phyloP scores from a whole-genome alignment of 805 yeast genomes.

The Zygosaccharomyces lentus region DNA sequence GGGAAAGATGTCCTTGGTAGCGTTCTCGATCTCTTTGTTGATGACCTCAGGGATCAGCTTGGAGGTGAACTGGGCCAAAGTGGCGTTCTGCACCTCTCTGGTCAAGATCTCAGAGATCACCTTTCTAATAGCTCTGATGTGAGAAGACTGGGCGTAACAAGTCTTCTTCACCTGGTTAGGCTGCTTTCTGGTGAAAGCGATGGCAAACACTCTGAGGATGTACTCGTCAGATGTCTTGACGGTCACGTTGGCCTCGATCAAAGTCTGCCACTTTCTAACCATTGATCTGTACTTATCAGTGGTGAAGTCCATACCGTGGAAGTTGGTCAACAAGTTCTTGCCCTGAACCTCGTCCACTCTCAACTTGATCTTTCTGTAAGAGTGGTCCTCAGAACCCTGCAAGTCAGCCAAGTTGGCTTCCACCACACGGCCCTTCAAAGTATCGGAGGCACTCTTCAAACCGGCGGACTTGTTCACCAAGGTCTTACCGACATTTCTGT shows the following conservation, averaged over 20 bases:
- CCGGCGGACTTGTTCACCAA: conserved; percentile 98
- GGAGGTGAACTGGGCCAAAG: conserved; percentile 93
- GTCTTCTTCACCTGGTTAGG: conserved; percentile 97
- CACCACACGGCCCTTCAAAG: conserved; percentile 95
- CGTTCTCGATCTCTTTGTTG: conserved; percentile 97
- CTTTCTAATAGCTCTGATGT: conserved; percentile 95
- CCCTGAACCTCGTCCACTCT: conserved; percentile 99
- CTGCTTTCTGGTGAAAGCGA: conserved; percentile 98
- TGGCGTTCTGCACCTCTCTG: conserved; percentile 91
- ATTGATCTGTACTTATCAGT: conserved; percentile 95
- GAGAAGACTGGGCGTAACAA: conserved; percentile 95
- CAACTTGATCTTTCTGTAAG: conserved; percentile 94
- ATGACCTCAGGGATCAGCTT: conserved; percentile 98
- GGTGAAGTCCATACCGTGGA: conserved; percentile 99
- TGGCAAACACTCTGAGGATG: conserved; percentile 92
- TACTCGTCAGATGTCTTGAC: conserved; percentile 98
- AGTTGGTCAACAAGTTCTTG: conserved; percentile 96
- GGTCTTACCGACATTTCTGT: conserved; percentile 98
- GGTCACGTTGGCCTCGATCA: conserved; percentile 96
- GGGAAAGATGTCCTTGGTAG: conserved; percentile 92
- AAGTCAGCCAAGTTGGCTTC: conserved; percentile 95
- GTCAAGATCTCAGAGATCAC: conserved; percentile 94
- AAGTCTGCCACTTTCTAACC: conserved; percentile 98
- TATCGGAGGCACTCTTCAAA: conserved; percentile 96
- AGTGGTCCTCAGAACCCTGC: conserved; percentile 98